Conservation (phyloP, 2,329 filamentous ascomycete genomes). For the Xylariaceae sp. region DNA sequence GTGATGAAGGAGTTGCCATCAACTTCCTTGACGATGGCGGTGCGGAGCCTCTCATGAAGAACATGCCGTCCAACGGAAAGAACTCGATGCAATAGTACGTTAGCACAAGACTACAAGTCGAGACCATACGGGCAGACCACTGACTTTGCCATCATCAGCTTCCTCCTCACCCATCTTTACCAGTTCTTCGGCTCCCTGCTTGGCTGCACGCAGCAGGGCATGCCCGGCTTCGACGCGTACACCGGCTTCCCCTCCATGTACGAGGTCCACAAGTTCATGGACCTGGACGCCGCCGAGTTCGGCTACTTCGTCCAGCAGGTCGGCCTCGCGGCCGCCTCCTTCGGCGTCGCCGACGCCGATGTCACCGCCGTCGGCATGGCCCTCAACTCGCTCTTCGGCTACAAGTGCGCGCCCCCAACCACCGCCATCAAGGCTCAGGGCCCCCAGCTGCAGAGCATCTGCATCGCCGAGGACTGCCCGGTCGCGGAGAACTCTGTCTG, state of each 20-base stretch:
- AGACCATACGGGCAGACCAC: not conserved
- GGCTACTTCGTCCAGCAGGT: constrained; percentile 59
- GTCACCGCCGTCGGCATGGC: constrained; percentile 42
- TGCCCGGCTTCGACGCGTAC: constrained; percentile 46
- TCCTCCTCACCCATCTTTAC: constrained; percentile 58
- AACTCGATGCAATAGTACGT: constrained; percentile 53
- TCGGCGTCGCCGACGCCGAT: constrained; percentile 54
- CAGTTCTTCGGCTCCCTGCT: constrained; percentile 57
- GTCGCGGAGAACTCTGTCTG: constrained; percentile 42
- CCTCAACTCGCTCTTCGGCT: constrained; percentile 47
- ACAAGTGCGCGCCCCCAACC: constrained; percentile 43
- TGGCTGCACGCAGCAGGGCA: constrained; percentile 48
- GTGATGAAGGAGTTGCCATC: constrained; percentile 39
- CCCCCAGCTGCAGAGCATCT: constrained; percentile 50
- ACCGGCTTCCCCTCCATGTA: constrained; percentile 42
- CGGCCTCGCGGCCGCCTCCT: constrained; percentile 50
- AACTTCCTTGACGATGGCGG: constrained; percentile 61
- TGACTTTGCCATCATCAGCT: constrained; percentile 27
- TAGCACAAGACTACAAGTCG: not conserved
- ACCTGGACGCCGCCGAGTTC: constrained; percentile 44
- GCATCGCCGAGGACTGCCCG: constrained; percentile 47
- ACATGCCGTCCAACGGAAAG: constrained; percentile 47
- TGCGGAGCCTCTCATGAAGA: constrained; percentile 49
- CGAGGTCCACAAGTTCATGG: constrained; percentile 58
- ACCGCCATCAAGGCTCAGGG: constrained; percentile 41